Evolutionary conservation across 768 basidiomycete species (phyloP).

Genomic region (Melanogaster broomeanus): DNA sequence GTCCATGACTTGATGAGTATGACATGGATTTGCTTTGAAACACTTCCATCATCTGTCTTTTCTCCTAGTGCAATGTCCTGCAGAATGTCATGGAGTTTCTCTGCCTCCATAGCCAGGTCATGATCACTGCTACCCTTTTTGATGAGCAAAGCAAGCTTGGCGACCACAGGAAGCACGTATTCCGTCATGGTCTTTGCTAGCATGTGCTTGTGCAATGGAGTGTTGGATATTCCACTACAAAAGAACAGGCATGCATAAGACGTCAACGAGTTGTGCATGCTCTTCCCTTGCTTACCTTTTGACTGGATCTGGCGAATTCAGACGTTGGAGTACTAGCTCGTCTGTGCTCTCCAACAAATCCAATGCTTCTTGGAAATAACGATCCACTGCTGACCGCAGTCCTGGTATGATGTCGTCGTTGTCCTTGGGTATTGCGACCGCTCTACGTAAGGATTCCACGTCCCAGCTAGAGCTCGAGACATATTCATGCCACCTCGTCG

Average conservation of each 20-base stretch:
- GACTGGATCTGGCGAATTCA: conserved; percentile 10
- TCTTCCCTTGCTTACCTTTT: conserved; percentile 9
- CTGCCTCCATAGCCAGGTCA: no score
- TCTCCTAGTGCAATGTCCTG: no score
- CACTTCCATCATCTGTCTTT: no score
- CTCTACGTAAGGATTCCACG: not conserved
- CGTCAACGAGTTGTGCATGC: not conserved
- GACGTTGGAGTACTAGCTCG: conserved; percentile 5
- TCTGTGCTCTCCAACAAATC: not conserved
- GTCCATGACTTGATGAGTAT: conserved; percentile 14
- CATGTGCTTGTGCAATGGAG: conserved; percentile 25
- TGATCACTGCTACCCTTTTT: no score
- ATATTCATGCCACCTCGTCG: conserved; percentile 9
- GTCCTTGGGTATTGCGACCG: not conserved
- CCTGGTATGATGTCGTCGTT: not conserved
- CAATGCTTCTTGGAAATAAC: no score
- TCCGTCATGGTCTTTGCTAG: conserved; percentile 9
- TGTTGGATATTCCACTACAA: conserved; percentile 23
- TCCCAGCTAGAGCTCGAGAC: no score
- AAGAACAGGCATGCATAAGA: not conserved
- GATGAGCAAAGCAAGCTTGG: conserved; percentile 2
- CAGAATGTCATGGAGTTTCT: no score
- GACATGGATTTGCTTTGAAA: conserved; percentile 2
- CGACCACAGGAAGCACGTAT: conserved; percentile 7
- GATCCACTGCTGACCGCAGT: not conserved